Conservation (phyloP, 805 yeast species). For the Ogataea neopini region DNA sequence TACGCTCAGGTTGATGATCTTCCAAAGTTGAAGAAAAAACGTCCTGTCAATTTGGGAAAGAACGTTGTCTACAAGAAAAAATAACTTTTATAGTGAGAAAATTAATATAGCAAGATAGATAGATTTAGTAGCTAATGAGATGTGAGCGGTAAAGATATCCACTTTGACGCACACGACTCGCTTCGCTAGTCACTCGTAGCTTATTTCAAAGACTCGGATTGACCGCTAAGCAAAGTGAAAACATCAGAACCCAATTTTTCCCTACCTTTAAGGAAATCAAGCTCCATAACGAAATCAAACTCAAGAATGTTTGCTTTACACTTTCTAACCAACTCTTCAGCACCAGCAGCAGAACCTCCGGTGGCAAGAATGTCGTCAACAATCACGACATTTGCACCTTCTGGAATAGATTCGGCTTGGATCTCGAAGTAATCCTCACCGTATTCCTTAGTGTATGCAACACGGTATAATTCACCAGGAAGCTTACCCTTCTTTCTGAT, state of each 20-base stretch:
- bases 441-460: conserved; percentile 85
- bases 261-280: conserved; percentile 92
- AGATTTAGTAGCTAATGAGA: neutral
- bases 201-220: conserved; percentile 50
- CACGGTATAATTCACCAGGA: conserved; percentile 79
- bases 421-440: conserved; percentile 89
- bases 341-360: conserved; percentile 95
- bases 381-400: conserved; percentile 77
- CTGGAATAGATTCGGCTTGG: conserved; percentile 78
- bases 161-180: too few relatives aligned
- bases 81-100: conserved; percentile 5
- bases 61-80: conserved; percentile 32
- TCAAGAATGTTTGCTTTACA: conserved; percentile 74
- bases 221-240: conserved; percentile 87
- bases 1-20: conserved; percentile 39
- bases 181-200: neutral
- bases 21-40: conserved; percentile 30
- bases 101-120: neutral
- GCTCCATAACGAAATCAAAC: conserved; percentile 88
- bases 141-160: too few relatives aligned
- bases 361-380: conserved; percentile 98
- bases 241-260: conserved; percentile 82
- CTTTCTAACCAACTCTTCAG: conserved; percentile 76
- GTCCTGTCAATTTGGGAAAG: conserved; percentile 29
- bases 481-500: conserved; percentile 94